A percentile compares a stretch with the other conserved stretches of the same genome.
Evolutionary conservation across 2,329 filamentous ascomycete species (phyloP).

Genomic region (Curvularia sp.): DNA sequence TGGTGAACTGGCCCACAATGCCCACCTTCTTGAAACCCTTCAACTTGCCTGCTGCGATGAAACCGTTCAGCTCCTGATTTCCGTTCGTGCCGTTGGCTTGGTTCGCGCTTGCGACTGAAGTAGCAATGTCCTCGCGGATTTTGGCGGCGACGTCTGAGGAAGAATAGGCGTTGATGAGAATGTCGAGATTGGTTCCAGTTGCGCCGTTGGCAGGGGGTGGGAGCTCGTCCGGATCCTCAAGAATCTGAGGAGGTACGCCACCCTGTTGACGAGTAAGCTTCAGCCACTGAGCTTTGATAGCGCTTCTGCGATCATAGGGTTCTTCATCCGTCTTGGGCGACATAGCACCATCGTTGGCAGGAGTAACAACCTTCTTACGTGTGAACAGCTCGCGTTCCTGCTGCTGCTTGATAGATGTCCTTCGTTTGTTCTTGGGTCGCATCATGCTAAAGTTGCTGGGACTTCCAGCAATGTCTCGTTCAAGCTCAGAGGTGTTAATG

Average conservation of each 20-base stretch:
- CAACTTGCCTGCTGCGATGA: slow-evolving; percentile 67
- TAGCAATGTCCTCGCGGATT: slow-evolving; percentile 79
- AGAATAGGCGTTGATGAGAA: slow-evolving; percentile 77
- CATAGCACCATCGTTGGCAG: slow-evolving; percentile 54
- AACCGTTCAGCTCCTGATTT: slow-evolving; percentile 60
- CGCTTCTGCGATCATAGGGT: slow-evolving; percentile 59
- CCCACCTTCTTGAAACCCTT: slow-evolving; percentile 84
- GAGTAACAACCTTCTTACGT: slow-evolving; percentile 70
- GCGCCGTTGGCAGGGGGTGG: slow-evolving; percentile 64
- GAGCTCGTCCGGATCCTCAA: slow-evolving; percentile 73
- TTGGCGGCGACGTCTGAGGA: slow-evolving; percentile 77
- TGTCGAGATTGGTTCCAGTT: slow-evolving; percentile 77
- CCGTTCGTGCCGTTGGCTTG: slow-evolving; percentile 72
- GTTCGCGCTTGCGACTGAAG: slow-evolving; percentile 69
- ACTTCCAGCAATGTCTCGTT: slow-evolving; percentile 65
- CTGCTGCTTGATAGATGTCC: slow-evolving; percentile 80
- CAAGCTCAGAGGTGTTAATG: slow-evolving; percentile 76
- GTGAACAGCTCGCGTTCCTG: slow-evolving; percentile 93
- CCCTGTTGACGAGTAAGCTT: slow-evolving; percentile 63
- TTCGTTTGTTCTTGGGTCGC: slow-evolving; percentile 73
- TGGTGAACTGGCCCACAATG: slow-evolving; percentile 81
- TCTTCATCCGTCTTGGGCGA: slow-evolving; percentile 72
- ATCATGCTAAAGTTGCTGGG: slow-evolving; percentile 64
- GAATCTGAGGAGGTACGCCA: slow-evolving; percentile 64
- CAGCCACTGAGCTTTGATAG: slow-evolving; percentile 64